Base-by-base conservation (phyloP, 192 early-diverging fungal species). In the Podila epicladia region DNA sequence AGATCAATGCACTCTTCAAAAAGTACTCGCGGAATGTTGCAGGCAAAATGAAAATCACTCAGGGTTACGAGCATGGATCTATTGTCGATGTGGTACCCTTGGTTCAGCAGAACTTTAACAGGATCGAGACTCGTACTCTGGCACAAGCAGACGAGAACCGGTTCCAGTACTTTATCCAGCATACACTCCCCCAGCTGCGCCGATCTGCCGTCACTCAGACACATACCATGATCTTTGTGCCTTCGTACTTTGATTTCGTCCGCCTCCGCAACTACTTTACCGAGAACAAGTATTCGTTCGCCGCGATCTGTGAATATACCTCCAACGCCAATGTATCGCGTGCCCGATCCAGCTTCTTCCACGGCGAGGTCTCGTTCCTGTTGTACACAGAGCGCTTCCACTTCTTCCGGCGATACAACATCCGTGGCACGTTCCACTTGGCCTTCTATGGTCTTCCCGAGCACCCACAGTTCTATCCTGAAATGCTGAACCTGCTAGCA, bases 201-300 rank as follows among this genome's bases (percentile, higher is more conserved):
- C 86, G 83, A 65, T 84, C 87, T 15, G 77, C 87, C n/a, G 77
- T 86, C 22, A 87, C 74, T 0, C 84, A 92, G 85, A 77, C 89
- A 50, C 86, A 90, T 84, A 85, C 91, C 65, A 82, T 95, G 63
- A 88, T 99, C 50, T 95, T 95, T 84, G 90, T 96, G 2, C 93
- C 97, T 11, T 95, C 93, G 11, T 99, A 99, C 75, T 97, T 98
- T 89, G 98, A 99, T 72, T 99, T 93, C 89, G 94, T 99, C 17
- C 88, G 96, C 9, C 64, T 99, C 51, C 87, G 97, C 51, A 99
- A 99, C 75, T 91, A 94, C 82, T 86, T 97, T 64, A 84, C 88
- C 29, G 92, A 94, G 69, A 91, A 91, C 70, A 84, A 88, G 65
- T 94, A 88, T 69, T 88, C 90, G 13, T 94, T 94, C 85, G 93